These are phyloP conservation scores for Bidens hawaiensis DNA, from an alignment of 140 eudicot species.

Conservation along the genomic window DNA sequence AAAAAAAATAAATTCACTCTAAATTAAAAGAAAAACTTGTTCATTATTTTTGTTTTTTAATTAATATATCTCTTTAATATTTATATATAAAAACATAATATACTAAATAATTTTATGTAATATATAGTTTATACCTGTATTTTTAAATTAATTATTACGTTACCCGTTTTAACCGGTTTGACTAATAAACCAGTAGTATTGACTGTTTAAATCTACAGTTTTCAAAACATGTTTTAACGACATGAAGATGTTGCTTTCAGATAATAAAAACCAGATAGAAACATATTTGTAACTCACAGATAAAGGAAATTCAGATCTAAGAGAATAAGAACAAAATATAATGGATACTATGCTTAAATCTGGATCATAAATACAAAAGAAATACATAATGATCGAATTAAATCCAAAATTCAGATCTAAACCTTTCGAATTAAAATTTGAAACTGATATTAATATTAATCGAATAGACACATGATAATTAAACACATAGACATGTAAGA, in stretches of 20 bases:
- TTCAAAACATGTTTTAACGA: background rate
- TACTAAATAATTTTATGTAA: too few species aligned
- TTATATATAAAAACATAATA: too few species aligned
- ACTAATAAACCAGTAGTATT: too few species aligned
- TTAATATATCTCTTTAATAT: too few species aligned
- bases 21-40: too few species aligned
- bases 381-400: background rate
- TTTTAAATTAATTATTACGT: background rate
- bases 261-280: background rate
- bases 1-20: too few species aligned
- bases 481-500: conserved; percentile 4
- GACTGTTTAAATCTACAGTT: too few species aligned
- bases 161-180: background rate
- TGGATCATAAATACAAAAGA: background rate
- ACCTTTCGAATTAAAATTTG: background rate
- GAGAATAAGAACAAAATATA: background rate
- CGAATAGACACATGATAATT: background rate
- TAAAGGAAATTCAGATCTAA: background rate
- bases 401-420: background rate
- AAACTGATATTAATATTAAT: background rate
- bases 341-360: background rate
- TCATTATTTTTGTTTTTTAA: too few species aligned
- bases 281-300: background rate
- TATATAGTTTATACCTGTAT: too few species aligned
- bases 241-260: background rate